Conservation (phyloP, 1,284 basidiomycete species). For the Prillingera fragicola region DNA sequence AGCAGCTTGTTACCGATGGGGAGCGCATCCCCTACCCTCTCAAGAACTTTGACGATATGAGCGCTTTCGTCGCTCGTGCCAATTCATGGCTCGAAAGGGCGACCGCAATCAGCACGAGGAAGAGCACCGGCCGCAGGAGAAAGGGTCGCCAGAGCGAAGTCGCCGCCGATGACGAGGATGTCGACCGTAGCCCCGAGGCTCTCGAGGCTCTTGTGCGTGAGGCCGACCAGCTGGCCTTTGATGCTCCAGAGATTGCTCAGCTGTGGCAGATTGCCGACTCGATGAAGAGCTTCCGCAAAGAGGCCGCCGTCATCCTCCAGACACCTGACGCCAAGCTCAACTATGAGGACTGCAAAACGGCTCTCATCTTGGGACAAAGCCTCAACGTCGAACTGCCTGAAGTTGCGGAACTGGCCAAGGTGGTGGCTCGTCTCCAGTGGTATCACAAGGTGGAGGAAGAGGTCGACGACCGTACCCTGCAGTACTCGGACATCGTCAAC, state of each 20-base stretch:
- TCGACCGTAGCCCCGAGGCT: conserved; percentile 29
- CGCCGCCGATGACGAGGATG: conserved; percentile 23
- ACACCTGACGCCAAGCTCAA: conserved; percentile 32
- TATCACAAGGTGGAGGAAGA: conserved; percentile 38
- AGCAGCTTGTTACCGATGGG: conserved; percentile 73
- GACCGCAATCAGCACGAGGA: conserved; percentile 30
- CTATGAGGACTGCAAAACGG: conserved; percentile 29
- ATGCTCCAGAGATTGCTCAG: conserved; percentile 42
- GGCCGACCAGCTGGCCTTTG: conserved; percentile 41
- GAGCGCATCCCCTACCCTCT: conserved; percentile 74
- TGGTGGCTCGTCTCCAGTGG: conserved; percentile 42
- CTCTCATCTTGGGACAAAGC: conserved; percentile 39
- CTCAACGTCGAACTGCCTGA: conserved; percentile 44
- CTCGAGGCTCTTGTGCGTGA: conserved; percentile 31
- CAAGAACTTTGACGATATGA: conserved; percentile 64
- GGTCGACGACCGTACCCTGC: conserved; percentile 40
- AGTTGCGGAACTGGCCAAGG: conserved; percentile 26
- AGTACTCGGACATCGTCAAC: conserved; percentile 35
- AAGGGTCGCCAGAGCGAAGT: conserved; percentile 27
- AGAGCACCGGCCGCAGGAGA: conserved; percentile 30
- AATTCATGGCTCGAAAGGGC: conserved; percentile 66
- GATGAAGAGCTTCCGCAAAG: conserved; percentile 34
- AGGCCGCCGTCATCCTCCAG: conserved; percentile 31
- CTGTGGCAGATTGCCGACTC: conserved; percentile 32
- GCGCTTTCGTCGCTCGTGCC: conserved; percentile 71